These are phyloP conservation scores for Lactarius sp. DNA, from an alignment of 768 basidiomycete species.

Conservation along the genomic window DNA sequence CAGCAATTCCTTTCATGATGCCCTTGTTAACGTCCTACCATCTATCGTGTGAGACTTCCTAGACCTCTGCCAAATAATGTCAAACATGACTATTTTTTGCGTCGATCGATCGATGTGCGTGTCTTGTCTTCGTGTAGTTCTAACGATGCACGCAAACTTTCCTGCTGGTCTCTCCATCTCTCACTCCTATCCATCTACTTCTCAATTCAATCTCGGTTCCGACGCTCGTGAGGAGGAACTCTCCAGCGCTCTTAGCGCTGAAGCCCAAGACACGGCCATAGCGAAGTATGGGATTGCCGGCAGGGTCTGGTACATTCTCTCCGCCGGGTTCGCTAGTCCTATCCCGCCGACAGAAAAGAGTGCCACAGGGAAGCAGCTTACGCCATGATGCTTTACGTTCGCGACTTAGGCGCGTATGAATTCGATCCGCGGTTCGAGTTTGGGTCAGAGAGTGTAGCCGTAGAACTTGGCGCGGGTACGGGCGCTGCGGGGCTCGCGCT, in stretches of 20 bases:
- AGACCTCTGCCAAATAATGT: slow-evolving; percentile 13
- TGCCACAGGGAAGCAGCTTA: slow-evolving; percentile 68
- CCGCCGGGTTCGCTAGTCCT: slow-evolving; percentile 38
- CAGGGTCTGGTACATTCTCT: slow-evolving; percentile 59
- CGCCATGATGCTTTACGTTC: slow-evolving; percentile 51
- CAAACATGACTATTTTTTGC: not conserved
- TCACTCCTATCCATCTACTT: slow-evolving; percentile 12
- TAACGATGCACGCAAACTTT: slow-evolving; percentile 9
- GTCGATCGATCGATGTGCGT: too few species aligned
- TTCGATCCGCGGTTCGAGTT: slow-evolving; percentile 54
- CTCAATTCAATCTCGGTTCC: not conserved
- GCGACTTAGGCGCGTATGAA: slow-evolving; percentile 33
- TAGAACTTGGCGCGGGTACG: slow-evolving; percentile 81
- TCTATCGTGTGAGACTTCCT: too few species aligned
- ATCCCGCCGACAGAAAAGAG: slow-evolving; percentile 26
- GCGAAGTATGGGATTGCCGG: slow-evolving; percentile 76
- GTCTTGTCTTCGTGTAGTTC: too few species aligned
- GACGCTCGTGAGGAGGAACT: not conserved
- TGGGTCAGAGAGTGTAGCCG: slow-evolving; percentile 35
- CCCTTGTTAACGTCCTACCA: too few species aligned
- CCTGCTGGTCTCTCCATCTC: slow-evolving; percentile 17
- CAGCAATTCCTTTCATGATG: slow-evolving; percentile 36
- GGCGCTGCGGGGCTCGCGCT: slow-evolving; percentile 53
- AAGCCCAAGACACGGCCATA: slow-evolving; percentile 55
- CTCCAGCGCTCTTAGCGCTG: slow-evolving; percentile 29